Base-by-base conservation (phyloP, 352 stramenopile species). In the Aphanomyces cochlioides region DNA sequence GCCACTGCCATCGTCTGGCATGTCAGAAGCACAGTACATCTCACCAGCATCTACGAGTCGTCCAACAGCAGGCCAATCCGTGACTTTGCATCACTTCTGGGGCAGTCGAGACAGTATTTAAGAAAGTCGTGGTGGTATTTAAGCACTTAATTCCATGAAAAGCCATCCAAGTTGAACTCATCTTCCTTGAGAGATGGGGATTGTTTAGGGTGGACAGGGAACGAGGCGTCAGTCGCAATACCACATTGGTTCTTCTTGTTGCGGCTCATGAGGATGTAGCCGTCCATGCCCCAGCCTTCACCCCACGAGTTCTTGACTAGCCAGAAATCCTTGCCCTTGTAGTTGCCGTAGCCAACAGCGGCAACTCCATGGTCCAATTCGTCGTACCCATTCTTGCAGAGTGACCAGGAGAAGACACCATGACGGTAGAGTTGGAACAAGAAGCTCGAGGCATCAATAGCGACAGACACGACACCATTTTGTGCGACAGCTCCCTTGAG, bases 251-350 rank as follows among this genome's bases (percentile, higher is more conserved):
- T 98, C 7, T 89, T 85, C 56, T 90, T 87, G 67, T 87, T 82
- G 69, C 88, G 85, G 15, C 73, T 72, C 61, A 97, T 79, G 59
- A 86, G 85, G 66, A 97, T 93, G 78, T 93, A 96, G 54, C 90
- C 90, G 5, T 94, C 66, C 73, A 96, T 89, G 53, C 92, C 92
- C 92, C 92, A 98, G 19, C 74, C 77, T 7, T 78, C 61, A 28
- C 86, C 81, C 95, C 95, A 99, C 65, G 86, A 97, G 79, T 99
- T 99, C 71, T 97, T 90, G 34, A 99, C 80, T 65, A 97, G 83
- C 90, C 92, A 98, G 74, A 97, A 99, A 45, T 94, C 80, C 72
- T 97, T 88, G 19, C 88, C 81, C 61, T 92, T 81, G 61, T 96
- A 90, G 7, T 75, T 75, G 36, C 93, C 96, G 72, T 99, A 99